Percentiles rank a stretch among this genome's conserved stretches.
Conservation (phyloP, 768 basidiomycete species). For the Coprinopsis sp. region DNA sequence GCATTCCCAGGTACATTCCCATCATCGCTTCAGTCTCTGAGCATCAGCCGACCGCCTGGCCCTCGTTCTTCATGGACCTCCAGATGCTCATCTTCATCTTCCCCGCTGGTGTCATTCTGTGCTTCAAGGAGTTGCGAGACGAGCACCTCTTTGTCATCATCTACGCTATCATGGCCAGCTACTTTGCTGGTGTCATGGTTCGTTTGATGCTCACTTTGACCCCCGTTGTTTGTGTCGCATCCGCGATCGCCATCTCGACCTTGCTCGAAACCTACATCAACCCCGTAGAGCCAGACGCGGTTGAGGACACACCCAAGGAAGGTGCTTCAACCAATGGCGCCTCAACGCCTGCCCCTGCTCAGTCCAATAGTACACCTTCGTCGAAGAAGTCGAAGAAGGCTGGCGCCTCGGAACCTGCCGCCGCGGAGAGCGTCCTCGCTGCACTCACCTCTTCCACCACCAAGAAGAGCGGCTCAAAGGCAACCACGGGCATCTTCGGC, state of each 20-base stretch:
- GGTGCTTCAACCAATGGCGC: slow-evolving; percentile 20
- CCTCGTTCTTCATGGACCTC: slow-evolving; percentile 99
- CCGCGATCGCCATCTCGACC: slow-evolving; percentile 86
- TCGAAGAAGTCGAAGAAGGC: slow-evolving; percentile 61
- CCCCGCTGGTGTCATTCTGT: slow-evolving; percentile 92
- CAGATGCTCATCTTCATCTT: slow-evolving; percentile 97
- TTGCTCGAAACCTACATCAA: slow-evolving; percentile 90
- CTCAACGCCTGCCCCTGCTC: slow-evolving; percentile 25
- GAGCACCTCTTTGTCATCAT: slow-evolving; percentile 99
- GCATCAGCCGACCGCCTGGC: slow-evolving; percentile 99
- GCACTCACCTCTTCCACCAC: slow-evolving; percentile 34
- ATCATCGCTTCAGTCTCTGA: slow-evolving; percentile 99
- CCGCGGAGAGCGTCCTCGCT: slow-evolving; percentile 29
- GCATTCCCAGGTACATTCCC: slow-evolving; percentile 69
- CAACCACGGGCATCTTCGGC: slow-evolving; percentile 67
- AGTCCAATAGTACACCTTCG: slow-evolving; percentile 26
- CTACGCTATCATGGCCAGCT: slow-evolving; percentile 92
- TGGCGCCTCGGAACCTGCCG: slow-evolving; percentile 24
- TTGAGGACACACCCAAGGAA: slow-evolving; percentile 28
- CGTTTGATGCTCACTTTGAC: slow-evolving; percentile 97
- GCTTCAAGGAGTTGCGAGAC: slow-evolving; percentile 91
- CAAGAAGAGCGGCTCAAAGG: slow-evolving; percentile 31
- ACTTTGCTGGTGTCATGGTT: slow-evolving; percentile 99
- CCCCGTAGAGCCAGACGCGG: slow-evolving; percentile 58
- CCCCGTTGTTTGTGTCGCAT: slow-evolving; percentile 91